Evolutionary conservation across 2,329 filamentous ascomycete genomes (phyloP).

Genomic region (Daldinia sp.): DNA sequence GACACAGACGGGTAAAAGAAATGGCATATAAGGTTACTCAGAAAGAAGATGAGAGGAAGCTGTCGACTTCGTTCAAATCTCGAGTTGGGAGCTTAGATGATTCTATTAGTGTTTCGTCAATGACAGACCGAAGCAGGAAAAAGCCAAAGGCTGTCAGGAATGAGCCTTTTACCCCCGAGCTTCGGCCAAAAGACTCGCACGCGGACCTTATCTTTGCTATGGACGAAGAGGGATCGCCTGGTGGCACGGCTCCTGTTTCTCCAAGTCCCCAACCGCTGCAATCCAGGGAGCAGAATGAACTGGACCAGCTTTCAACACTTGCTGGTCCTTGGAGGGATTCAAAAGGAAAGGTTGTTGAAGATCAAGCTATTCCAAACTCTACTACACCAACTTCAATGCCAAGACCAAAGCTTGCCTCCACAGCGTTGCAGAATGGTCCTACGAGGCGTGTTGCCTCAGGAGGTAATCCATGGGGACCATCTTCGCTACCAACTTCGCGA

Average conservation of each 20-base stretch:
- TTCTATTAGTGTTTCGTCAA: constrained; percentile 55
- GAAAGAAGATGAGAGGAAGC: constrained; percentile 73
- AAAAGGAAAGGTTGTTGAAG: constrained; percentile 53
- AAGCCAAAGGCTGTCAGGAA: constrained; percentile 63
- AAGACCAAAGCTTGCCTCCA: constrained; percentile 17
- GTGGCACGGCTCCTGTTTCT: constrained; percentile 49
- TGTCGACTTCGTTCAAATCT: constrained; percentile 70
- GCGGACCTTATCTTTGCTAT: constrained; percentile 92
- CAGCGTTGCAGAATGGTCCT: constrained; percentile 28
- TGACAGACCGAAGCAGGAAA: constrained; percentile 60
- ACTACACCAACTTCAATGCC: constrained; percentile 33
- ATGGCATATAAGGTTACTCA: constrained; percentile 76
- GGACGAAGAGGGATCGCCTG: constrained; percentile 77
- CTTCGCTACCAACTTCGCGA: constrained; percentile 69
- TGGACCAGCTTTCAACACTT: constrained; percentile 51
- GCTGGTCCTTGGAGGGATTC: constrained; percentile 56
- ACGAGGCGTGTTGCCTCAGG: constrained; percentile 40
- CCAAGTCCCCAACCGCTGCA: constrained; percentile 45
- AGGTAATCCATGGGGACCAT: constrained; percentile 63
- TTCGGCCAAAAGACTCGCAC: constrained; percentile 76
- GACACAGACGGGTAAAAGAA: constrained; percentile 77
- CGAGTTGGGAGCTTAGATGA: constrained; percentile 77
- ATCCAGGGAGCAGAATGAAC: constrained; percentile 40
- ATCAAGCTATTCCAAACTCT: constrained; percentile 20
- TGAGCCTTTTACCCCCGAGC: constrained; percentile 72